Evolutionary conservation across 176 grass and related monocot species (phyloP).

Genomic region (Hyparrhenia diplandra): DNA sequence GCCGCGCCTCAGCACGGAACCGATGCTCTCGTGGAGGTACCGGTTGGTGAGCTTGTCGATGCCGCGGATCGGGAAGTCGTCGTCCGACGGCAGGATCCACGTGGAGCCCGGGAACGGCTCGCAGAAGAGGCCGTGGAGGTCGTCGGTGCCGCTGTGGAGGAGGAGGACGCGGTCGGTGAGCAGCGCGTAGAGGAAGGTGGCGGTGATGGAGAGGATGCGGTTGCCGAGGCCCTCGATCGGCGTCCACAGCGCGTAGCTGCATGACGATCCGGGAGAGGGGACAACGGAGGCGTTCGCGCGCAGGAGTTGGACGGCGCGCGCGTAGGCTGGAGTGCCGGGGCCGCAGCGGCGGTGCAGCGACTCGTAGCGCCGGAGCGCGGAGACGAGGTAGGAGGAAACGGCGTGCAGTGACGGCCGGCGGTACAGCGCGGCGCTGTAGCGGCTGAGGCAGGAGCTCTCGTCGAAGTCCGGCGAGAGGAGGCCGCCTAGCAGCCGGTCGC

Average conservation of each 20-base stretch:
- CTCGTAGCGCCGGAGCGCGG: slow-evolving; percentile 54
- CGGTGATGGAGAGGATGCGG: slow-evolving; percentile 43
- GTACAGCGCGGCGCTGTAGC: slow-evolving; percentile 42
- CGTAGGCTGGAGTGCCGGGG: slow-evolving; percentile 35
- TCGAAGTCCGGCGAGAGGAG: slow-evolving; percentile 55
- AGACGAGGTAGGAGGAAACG: slow-evolving; percentile 42
- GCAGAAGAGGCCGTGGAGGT: slow-evolving; percentile 47
- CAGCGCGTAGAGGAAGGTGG: slow-evolving; percentile 63
- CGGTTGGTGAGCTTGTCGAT: neutral
- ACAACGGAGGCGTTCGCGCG: neutral
- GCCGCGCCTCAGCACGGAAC: slow-evolving; percentile 7
- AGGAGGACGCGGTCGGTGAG: slow-evolving; percentile 53
- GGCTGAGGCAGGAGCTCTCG: slow-evolving; percentile 56
- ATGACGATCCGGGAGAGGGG: neutral
- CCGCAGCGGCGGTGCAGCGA: slow-evolving; percentile 50
- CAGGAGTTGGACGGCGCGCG: slow-evolving; percentile 16
- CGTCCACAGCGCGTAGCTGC: slow-evolving; percentile 57
- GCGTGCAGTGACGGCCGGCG: slow-evolving; percentile 32
- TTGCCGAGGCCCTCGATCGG: slow-evolving; percentile 56
- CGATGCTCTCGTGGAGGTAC: slow-evolving; percentile 18
- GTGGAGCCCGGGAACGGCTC: slow-evolving; percentile 60
- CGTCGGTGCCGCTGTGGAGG: slow-evolving; percentile 11
- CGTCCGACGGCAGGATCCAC: slow-evolving; percentile 43
- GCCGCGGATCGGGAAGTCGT: slow-evolving; percentile 32
- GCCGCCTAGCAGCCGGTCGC: slow-evolving; percentile 52